Evolutionary conservation across 768 basidiomycete species (phyloP).

Genomic region (Sistotremastrum suecicum): DNA sequence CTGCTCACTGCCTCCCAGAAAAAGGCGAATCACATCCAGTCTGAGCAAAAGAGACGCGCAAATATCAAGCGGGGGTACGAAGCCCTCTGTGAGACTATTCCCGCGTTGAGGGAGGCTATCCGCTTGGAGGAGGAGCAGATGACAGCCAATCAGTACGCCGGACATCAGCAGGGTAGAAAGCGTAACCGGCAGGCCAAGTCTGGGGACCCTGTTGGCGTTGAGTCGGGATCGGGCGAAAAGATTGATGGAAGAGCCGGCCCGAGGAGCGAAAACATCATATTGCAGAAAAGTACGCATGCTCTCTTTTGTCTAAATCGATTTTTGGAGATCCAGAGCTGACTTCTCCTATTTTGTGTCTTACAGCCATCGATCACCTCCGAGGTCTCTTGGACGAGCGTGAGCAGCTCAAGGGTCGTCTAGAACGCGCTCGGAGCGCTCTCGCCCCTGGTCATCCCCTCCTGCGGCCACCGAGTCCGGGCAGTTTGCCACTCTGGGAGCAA

Average conservation of each 20-base stretch:
- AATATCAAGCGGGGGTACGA: slow-evolving; percentile 87
- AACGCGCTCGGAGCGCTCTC: slow-evolving; percentile 41
- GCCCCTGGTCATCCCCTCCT: slow-evolving; percentile 49
- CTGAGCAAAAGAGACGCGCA: slow-evolving; percentile 86
- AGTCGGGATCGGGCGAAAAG: slow-evolving; percentile 31
- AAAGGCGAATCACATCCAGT: slow-evolving; percentile 87
- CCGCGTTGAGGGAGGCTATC: slow-evolving; percentile 69
- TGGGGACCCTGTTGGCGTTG: slow-evolving; percentile 25
- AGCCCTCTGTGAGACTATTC: slow-evolving; percentile 71
- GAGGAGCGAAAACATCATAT: slow-evolving; percentile 78
- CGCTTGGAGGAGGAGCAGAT: slow-evolving; percentile 51
- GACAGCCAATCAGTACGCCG: slow-evolving; percentile 11
- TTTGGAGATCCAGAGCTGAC: not conserved
- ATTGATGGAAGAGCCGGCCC: slow-evolving; percentile 79
- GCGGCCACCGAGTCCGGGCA: slow-evolving; percentile 16
- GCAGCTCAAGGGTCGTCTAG: slow-evolving; percentile 40
- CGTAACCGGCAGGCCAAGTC: slow-evolving; percentile 12
- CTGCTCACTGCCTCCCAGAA: slow-evolving; percentile 76
- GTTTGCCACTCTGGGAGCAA: slow-evolving; percentile 57
- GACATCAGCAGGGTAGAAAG: slow-evolving; percentile 17
- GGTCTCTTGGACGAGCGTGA: slow-evolving; percentile 48
- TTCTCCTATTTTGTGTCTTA: not conserved
- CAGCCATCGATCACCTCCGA: slow-evolving; percentile 80
- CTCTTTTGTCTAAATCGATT: not conserved
- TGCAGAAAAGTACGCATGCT: slow-evolving; percentile 63